A percentile compares a stretch with the other conserved stretches of the same genome.
Conservation (phyloP, 768 basidiomycete genomes). For the Boletus tylopilopsis region DNA sequence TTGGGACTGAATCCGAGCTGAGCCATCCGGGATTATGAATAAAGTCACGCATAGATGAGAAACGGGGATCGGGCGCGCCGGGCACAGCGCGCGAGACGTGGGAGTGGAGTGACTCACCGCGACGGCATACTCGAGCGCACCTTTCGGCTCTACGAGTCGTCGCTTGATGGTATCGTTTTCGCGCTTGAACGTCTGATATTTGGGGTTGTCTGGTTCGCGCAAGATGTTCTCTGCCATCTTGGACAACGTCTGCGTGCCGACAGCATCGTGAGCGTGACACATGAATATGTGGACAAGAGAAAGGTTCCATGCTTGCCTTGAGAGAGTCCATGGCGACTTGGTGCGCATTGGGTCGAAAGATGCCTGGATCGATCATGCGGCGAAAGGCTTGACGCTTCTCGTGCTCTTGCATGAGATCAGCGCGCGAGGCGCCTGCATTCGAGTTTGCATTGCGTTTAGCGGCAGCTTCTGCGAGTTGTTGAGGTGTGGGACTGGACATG, state of each 20-base stretch:
- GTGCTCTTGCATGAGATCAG: slow-evolving; percentile 42
- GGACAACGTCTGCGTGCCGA: slow-evolving; percentile 52
- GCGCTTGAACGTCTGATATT: slow-evolving; percentile 71
- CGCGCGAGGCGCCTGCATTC: background rate
- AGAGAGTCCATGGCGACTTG: slow-evolving; percentile 58
- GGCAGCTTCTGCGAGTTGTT: slow-evolving; percentile 29
- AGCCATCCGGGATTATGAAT: background rate
- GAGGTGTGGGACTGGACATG: slow-evolving; percentile 18
- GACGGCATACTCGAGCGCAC: slow-evolving; percentile 76
- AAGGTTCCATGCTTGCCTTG: slow-evolving; percentile 49
- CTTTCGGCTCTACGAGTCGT: slow-evolving; percentile 62
- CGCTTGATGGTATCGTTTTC: slow-evolving; percentile 69
- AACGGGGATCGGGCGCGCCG: too few species aligned
- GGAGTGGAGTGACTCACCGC: slow-evolving; percentile 48
- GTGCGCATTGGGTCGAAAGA: slow-evolving; percentile 64
- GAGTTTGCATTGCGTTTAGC: slow-evolving; percentile 18
- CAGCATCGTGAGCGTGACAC: too few species aligned
- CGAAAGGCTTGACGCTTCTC: slow-evolving; percentile 70
- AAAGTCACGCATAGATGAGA: too few species aligned
- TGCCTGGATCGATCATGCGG: slow-evolving; percentile 75
- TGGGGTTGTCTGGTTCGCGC: slow-evolving; percentile 66
- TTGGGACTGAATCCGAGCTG: slow-evolving; percentile 75
- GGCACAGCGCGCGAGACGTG: too few species aligned
- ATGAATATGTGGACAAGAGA: too few species aligned
- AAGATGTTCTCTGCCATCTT: slow-evolving; percentile 72